Evolutionary conservation across 441 rosid species (phyloP).

Genomic region (Adansonia madagascariensis): DNA sequence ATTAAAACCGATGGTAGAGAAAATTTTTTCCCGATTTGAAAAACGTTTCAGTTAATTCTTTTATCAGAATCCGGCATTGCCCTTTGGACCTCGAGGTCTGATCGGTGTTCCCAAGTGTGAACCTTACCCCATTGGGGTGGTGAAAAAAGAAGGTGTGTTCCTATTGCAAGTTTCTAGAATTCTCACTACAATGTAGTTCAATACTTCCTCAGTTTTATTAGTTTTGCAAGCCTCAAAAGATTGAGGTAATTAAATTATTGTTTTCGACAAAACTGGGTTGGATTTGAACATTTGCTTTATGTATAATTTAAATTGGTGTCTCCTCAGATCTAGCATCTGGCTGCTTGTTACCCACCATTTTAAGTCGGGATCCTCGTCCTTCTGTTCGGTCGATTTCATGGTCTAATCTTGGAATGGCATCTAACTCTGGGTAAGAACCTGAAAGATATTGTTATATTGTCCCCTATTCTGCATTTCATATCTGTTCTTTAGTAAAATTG

Average conservation of each 20-base stretch:
- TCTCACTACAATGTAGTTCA: neutral
- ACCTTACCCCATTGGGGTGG: slow-evolving; percentile 66
- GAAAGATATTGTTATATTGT: slow-evolving; percentile 2
- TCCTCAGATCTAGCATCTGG: slow-evolving; percentile 63
- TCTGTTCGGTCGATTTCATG: slow-evolving; percentile 81
- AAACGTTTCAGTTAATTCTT: neutral
- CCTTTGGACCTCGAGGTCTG: slow-evolving; percentile 83
- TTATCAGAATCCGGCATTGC: slow-evolving; percentile 82
- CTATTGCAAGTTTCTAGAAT: neutral
- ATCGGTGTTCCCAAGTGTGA: slow-evolving; percentile 56
- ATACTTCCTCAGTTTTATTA: neutral
- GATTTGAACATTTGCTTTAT: neutral
- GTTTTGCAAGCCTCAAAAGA: neutral
- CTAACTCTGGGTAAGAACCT: slow-evolving; percentile 66
- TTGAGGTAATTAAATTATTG: neutral
- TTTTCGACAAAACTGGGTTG: neutral
- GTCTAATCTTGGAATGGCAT: slow-evolving; percentile 93
- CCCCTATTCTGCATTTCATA: neutral
- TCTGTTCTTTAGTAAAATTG: neutral
- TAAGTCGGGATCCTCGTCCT: slow-evolving; percentile 69
- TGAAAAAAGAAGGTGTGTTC: slow-evolving; percentile 62
- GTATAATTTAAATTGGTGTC: neutral
- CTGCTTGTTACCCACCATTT: slow-evolving; percentile 62
- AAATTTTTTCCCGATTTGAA: neutral
- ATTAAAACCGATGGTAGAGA: neutral